A percentile compares a stretch with the other conserved stretches of the same genome.
These are phyloP conservation scores for Candida qinlingensis DNA, from an alignment of 805 yeast genomes.

Conservation along the genomic window DNA sequence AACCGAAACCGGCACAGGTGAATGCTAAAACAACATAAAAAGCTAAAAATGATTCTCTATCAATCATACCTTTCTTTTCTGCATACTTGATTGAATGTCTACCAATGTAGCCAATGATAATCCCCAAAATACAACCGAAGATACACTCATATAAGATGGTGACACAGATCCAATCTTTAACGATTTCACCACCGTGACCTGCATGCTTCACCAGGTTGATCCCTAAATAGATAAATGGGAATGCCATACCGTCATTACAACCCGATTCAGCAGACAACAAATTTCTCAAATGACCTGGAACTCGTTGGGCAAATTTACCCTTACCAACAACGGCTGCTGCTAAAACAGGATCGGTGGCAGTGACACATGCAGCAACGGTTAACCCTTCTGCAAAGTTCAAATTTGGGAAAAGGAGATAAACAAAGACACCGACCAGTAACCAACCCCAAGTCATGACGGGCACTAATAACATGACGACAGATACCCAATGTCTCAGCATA, in stretches of 20 bases:
- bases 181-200: slow-evolving; percentile 60
- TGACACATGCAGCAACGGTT: slow-evolving; percentile 78
- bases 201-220: slow-evolving; percentile 61
- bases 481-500: slow-evolving; percentile 77
- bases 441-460: slow-evolving; percentile 92
- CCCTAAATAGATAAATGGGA: slow-evolving; percentile 77
- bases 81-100: slow-evolving; percentile 72
- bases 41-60: slow-evolving; percentile 83
- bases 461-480: slow-evolving; percentile 65
- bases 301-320: slow-evolving; percentile 85
- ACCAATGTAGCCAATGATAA: slow-evolving; percentile 62
- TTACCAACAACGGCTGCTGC: slow-evolving; percentile 96
- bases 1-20: slow-evolving; percentile 84
- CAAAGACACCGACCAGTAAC: slow-evolving; percentile 74
- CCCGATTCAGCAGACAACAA: slow-evolving; percentile 81
- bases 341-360: slow-evolving; percentile 93
- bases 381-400: slow-evolving; percentile 67
- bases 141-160: slow-evolving; percentile 79
- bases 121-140: slow-evolving; percentile 74
- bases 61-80: slow-evolving; percentile 63
- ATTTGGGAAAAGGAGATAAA: slow-evolving; percentile 73
- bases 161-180: slow-evolving; percentile 73
- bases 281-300: slow-evolving; percentile 88
- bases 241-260: slow-evolving; percentile 95
- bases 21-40: slow-evolving; percentile 78